Base-by-base conservation (phyloP, 2,329 filamentous ascomycete genomes). In the Lasiodiplodia theobromae region DNA sequence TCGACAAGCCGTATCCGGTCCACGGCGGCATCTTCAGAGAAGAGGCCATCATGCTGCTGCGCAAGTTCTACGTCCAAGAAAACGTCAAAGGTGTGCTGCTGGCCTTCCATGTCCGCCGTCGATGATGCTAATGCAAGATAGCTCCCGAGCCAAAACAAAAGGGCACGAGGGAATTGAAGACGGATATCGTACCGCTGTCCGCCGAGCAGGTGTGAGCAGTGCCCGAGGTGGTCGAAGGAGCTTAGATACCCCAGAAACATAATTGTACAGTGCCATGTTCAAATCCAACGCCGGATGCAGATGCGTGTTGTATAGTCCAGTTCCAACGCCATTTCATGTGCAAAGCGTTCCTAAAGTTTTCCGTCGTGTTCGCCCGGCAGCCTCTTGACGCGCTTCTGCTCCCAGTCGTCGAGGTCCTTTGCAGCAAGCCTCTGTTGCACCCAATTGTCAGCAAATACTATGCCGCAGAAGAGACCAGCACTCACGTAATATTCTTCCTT, bases 11-110 rank as follows among this genome's bases (percentile, higher is more conserved):
- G 5, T 97, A 92, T 77, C 89, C 91, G 56, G 93, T 93, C 68
- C 91, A 94, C 77, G 93, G 94, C 49, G 95, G 94, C 1, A 91
- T 96, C 84, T 93, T 93, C 74, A 88, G 93, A 57, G 92, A 97
- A 75, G 95, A 98, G 77, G 95, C 96, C 4, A 96, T 99, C 70
- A 94, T 95, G 79, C 82, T 99, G 72, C 85, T 99, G 72, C 87
- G 96, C 71, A 90, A 95, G 69, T 99, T 99, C 80, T 99, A 99
- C 79, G 92, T 99, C 38, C 96, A 99, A 81, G 94, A 99, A 81
- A 99, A 99, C 80, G 93, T 92, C 71, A 92, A 96, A 85, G 93
- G 92, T 92, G 53, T 25, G 68, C n/a, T 34, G 47, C 23, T 11
- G 16, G 16, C 21, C 21, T 28, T 16, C n/a, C 10, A 4, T 31